Percentiles rank a stretch among this genome's conserved stretches.
Evolutionary conservation across 352 stramenopile genomes (phyloP).

Genomic region (Pythium vanterpoolii): DNA sequence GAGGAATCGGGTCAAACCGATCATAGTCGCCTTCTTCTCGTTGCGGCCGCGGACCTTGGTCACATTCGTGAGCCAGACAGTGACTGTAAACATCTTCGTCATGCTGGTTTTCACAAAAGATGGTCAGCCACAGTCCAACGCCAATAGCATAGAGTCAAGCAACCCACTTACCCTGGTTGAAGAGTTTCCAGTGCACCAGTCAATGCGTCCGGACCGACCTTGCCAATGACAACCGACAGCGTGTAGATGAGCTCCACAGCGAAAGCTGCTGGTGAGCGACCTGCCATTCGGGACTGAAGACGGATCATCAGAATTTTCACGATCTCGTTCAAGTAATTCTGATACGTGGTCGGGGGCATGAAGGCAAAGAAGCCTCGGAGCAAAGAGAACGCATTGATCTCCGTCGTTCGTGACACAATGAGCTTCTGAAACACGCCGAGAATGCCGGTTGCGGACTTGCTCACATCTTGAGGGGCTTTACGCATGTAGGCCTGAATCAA

Average conservation of each 20-base stretch:
- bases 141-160: conserved; percentile 16
- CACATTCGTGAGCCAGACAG: conserved; percentile 86
- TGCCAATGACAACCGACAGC: conserved; percentile 85
- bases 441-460: conserved; percentile 77
- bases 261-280: conserved; percentile 79
- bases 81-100: conserved; percentile 88
- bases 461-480: conserved; percentile 90
- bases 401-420: conserved; percentile 91
- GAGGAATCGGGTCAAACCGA: conserved; percentile 69
- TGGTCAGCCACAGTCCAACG: conserved; percentile 15
- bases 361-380: conserved; percentile 89
- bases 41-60: conserved; percentile 57
- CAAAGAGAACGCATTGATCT: conserved; percentile 92
- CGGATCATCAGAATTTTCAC: conserved; percentile 95
- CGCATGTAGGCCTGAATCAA: conserved; percentile 89
- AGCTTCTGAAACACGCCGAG: conserved; percentile 99
- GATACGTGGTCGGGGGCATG: conserved; percentile 73
- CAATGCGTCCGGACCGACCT: conserved; percentile 79
- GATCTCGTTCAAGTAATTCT: conserved; percentile 87
- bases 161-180: conserved; percentile 74
- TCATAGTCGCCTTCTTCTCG: conserved; percentile 64
- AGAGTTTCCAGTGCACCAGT: conserved; percentile 82
- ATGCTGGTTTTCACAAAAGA: conserved; percentile 56
- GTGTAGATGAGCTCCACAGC: conserved; percentile 90
- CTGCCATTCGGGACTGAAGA: conserved; percentile 89